Conservation (phyloP, 257 asterid genomes). For the Nyctanthes arbortristis region DNA sequence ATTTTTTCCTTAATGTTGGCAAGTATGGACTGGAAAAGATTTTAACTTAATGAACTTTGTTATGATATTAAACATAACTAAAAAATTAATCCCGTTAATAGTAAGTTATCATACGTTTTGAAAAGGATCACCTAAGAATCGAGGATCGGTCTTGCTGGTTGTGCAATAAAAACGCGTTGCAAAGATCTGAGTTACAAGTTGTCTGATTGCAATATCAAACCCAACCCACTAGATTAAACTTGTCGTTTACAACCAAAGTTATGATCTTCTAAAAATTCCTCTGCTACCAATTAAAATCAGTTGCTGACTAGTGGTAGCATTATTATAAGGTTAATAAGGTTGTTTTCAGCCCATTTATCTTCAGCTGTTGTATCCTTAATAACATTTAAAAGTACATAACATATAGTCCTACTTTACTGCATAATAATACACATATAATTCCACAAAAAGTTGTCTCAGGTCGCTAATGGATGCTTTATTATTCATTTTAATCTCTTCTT, state of each 20-base stretch:
- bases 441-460: not conserved
- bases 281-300: not conserved
- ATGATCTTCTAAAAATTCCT: constrained; percentile 9
- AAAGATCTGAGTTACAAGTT: not conserved
- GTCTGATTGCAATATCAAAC: constrained; percentile 7
- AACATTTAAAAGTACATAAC: no score
- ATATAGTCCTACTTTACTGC: not conserved
- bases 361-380: not conserved
- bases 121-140: no score
- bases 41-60: no score
- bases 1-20: no score
- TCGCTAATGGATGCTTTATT: not conserved
- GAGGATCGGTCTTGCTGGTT: no score
- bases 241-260: constrained; percentile 11
- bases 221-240: not conserved
- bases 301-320: constrained; percentile 13
- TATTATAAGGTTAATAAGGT: constrained; percentile 6
- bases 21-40: no score
- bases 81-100: no score
- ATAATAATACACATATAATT: not conserved
- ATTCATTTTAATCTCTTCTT: not conserved
- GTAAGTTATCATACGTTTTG: no score
- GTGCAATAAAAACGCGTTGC: no score
- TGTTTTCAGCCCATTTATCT: constrained; percentile 7
- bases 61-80: no score